Evolutionary conservation across 495 filamentous ascomycete species (phyloP).

Genomic region (Neurospora tetraspora): DNA sequence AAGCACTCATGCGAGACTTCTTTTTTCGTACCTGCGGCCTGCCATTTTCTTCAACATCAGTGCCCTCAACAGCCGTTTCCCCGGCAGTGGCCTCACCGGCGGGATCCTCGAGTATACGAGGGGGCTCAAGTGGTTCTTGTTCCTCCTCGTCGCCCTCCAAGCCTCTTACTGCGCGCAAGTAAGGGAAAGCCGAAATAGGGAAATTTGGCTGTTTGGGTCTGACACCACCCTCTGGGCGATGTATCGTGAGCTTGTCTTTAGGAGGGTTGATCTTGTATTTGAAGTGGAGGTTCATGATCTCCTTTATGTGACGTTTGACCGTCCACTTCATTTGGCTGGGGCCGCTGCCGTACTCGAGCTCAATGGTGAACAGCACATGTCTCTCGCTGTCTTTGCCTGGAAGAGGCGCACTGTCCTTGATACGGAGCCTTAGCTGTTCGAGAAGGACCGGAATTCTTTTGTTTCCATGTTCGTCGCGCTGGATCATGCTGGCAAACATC

Average conservation of each 20-base stretch:
- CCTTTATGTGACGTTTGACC: slow-evolving; percentile 72
- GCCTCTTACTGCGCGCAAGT: slow-evolving; percentile 71
- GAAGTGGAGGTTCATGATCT: slow-evolving; percentile 87
- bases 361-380: slow-evolving; percentile 81
- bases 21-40: slow-evolving; percentile 42
- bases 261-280: slow-evolving; percentile 79
- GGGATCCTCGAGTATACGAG: slow-evolving; percentile 31
- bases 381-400: slow-evolving; percentile 57
- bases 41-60: slow-evolving; percentile 30
- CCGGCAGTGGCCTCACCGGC: slow-evolving; percentile 36
- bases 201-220: slow-evolving; percentile 76
- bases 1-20: slow-evolving; percentile 51
- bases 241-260: slow-evolving; percentile 62
- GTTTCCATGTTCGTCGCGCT: slow-evolving; percentile 92
- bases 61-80: slow-evolving; percentile 40
- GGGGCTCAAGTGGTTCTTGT: slow-evolving; percentile 50
- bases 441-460: slow-evolving; percentile 88
- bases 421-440: slow-evolving; percentile 84
- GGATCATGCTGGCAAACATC: slow-evolving; percentile 93
- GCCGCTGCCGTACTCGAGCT: slow-evolving; percentile 92
- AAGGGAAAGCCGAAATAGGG: slow-evolving; percentile 84
- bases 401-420: slow-evolving; percentile 64
- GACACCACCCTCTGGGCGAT: slow-evolving; percentile 27
- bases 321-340: slow-evolving; percentile 96
- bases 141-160: slow-evolving; percentile 75